Conservation (phyloP, 805 yeast species). For the Saccharomycopsis babjevae region DNA sequence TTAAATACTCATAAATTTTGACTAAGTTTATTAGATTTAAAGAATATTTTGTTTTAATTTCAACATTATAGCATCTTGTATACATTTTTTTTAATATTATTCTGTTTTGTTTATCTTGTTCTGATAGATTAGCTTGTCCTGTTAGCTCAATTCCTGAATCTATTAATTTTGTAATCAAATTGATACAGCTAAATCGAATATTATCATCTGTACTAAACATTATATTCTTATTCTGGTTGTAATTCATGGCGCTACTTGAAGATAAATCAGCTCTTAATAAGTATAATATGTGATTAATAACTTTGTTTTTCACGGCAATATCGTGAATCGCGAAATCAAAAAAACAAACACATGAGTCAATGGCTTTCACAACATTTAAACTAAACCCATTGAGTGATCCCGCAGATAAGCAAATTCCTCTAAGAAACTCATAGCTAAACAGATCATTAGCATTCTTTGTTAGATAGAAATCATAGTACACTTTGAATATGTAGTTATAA, state of each 20-base stretch:
- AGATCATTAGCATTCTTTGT: conserved; percentile 1
- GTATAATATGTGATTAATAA: conserved; percentile 9
- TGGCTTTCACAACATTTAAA: conserved; percentile 32
- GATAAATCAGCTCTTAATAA: background rate
- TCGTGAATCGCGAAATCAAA: conserved; percentile 19
- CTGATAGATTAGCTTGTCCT: conserved; percentile 3
- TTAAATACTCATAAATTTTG: conserved; percentile 12
- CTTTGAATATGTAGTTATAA: conserved; percentile 10
- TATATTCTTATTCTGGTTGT: conserved; percentile 1
- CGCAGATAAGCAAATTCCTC: conserved; percentile 41
- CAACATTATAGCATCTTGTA: conserved; percentile 11
- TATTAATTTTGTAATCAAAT: conserved; percentile 9
- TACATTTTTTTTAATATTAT: conserved; percentile 5
- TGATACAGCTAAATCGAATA: conserved; percentile 11
- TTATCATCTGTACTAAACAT: conserved; percentile 8
- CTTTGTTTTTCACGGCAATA: background rate
- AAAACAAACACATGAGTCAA: conserved; percentile 29
- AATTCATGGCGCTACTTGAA: conserved; percentile 1
- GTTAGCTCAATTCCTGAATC: conserved; percentile 20
- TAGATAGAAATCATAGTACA: conserved; percentile 24
- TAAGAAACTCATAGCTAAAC: conserved; percentile 36
- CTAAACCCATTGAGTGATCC: conserved; percentile 50
- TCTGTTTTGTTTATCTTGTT: background rate
- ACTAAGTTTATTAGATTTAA: conserved; percentile 5
- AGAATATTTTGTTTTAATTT: conserved; percentile 11